Base-by-base conservation (phyloP, 345 rosid genomes). In the Trapa incisa region DNA sequence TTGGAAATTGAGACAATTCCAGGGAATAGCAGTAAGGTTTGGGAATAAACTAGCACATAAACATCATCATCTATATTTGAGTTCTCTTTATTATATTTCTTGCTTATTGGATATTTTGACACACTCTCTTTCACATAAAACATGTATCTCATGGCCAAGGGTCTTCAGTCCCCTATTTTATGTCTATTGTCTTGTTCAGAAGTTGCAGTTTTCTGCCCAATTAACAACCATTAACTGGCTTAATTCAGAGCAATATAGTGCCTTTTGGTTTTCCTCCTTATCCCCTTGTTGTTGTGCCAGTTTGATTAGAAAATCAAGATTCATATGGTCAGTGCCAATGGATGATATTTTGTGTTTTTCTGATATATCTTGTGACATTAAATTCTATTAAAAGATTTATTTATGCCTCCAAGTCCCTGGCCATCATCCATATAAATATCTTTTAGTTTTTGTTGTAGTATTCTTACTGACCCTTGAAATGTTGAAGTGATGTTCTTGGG, bases 1-100 rank as follows among this genome's bases (percentile, higher is more conserved):
- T 57, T 64, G 67, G 72, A 66, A 70, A 54, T 74, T 67, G 75
- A 79, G 73, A 53, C 72, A 36, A 76, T 48, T 62, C 69, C 83
- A 71, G 78, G 61, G 77, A 82, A 76, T 47, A 81, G 81, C 78
- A 80, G 86, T 65, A 94, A 89, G 97, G 99, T 94, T 75, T 29
- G 65, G 65, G 7, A 62, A 36, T 62, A 4, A 62, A 62, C 45
- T 62, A 41, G 13, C 17, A 12, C 22, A 15, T 50, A 16, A 50
- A 50, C 22, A 17, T 50, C 56, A 50, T 29, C 17, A 50, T 50
- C 22, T 38, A 41, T 38, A 66, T 29, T 66, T 41, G 11, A 47
- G 32, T 10, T 47, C 57, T 3, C 33, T 66, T 35, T 50, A 50
- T 50, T 50, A 3, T 29, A 15, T 50, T 50, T 50, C 56, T 50